Evolutionary conservation across 2,329 filamentous ascomycete genomes (phyloP).

Genomic region (Helminthosporium solani): DNA sequence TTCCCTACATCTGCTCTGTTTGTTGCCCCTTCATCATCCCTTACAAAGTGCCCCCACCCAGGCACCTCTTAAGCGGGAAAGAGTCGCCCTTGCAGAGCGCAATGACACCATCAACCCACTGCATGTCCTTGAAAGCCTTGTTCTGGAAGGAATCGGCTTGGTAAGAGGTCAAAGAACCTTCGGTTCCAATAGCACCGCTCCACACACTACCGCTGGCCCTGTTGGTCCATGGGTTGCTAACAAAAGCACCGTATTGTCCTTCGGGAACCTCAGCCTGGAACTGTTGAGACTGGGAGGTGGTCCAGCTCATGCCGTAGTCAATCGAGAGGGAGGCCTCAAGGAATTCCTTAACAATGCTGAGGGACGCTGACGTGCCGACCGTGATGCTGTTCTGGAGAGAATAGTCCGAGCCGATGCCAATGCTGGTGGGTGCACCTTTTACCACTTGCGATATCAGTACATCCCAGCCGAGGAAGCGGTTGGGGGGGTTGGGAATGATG

Average conservation of each 20-base stretch:
- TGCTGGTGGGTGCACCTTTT: slow-evolving; percentile 27
- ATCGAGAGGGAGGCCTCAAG: slow-evolving; percentile 26
- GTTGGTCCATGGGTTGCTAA: slow-evolving; percentile 42
- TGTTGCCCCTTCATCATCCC: background rate
- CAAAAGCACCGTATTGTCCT: slow-evolving; percentile 43
- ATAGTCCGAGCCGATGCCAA: slow-evolving; percentile 40
- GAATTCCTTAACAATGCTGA: slow-evolving; percentile 29
- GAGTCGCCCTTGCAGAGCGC: slow-evolving; percentile 39
- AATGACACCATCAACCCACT: slow-evolving; percentile 47
- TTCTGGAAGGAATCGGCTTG: slow-evolving; percentile 39
- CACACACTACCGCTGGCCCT: slow-evolving; percentile 40
- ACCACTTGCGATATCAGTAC: slow-evolving; percentile 41
- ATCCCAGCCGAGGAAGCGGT: slow-evolving; percentile 45
- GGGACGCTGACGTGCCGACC: slow-evolving; percentile 17
- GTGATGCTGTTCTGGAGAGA: slow-evolving; percentile 35
- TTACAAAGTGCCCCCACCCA: slow-evolving; percentile 37
- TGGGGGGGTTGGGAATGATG: slow-evolving; percentile 21
- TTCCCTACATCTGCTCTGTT: too few relatives aligned
- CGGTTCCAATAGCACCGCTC: slow-evolving; percentile 37
- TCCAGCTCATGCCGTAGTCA: slow-evolving; percentile 36
- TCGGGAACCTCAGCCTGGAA: slow-evolving; percentile 38
- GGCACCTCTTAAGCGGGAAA: slow-evolving; percentile 43
- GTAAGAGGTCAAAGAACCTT: slow-evolving; percentile 26
- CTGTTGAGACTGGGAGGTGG: slow-evolving; percentile 30
- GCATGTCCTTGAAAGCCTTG: slow-evolving; percentile 35